Conservation (phyloP, 2,329 filamentous ascomycete genomes). For the Colletotrichum sp. region DNA sequence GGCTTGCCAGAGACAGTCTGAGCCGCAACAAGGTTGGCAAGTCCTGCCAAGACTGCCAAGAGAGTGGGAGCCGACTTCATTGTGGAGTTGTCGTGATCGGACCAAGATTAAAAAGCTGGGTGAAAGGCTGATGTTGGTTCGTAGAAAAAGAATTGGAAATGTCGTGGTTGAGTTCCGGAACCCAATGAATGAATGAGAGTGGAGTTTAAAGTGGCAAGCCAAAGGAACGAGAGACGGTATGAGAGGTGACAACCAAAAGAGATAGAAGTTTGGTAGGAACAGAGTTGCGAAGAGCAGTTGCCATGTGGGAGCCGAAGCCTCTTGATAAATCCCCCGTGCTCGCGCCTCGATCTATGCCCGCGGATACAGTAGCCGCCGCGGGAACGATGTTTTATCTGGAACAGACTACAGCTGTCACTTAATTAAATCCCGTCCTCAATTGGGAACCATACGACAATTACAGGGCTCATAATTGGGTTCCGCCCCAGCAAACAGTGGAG, state of each 20-base stretch:
- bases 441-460: neutral
- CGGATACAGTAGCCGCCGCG: neutral
- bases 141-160: neutral
- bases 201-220: neutral
- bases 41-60: constrained; percentile 11
- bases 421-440: neutral
- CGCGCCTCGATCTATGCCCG: neutral
- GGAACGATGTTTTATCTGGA: neutral
- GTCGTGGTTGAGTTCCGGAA: neutral
- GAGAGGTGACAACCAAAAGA: neutral
- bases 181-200: neutral
- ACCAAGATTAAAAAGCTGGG: neutral
- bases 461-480: neutral
- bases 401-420: constrained; percentile 3
- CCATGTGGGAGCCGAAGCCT: neutral
- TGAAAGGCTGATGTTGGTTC: neutral
- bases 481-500: neutral
- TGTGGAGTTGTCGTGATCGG: neutral
- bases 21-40: neutral
- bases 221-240: neutral
- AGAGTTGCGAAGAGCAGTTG: neutral
- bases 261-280: neutral
- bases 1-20: constrained; percentile 28
- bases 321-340: neutral
- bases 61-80: constrained; percentile 9